Evolutionary conservation across 345 rosid species (phyloP), one percentile per base, ranked within the genome.

Genomic region (Lenwebbia sp.): DNA sequence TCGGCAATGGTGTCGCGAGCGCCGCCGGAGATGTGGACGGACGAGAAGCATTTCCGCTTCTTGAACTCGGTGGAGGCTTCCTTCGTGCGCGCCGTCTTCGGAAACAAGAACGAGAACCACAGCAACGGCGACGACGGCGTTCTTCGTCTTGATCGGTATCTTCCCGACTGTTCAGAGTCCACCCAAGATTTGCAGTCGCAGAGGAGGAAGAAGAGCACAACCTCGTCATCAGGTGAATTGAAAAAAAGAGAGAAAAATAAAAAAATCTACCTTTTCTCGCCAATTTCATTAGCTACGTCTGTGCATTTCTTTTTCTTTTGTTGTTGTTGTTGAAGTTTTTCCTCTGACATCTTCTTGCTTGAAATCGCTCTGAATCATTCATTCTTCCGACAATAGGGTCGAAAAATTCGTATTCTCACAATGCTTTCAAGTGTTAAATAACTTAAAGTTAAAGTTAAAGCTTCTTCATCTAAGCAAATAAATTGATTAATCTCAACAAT

Each of bases 111-210:
- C 83, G 52, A 54, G 49, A 25, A 56, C 50, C 12, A 13, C 70
- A 17, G 28, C 82, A 86, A 83, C 25, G 65, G 62, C 49, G 54
- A 5, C 26, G 49, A 22, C 82, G 88, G 85, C 60, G 23, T 3
- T 41, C 91, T 88, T 55, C 91, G 89, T 23, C 93, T 93, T 28
- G 90, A 93, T 82, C 92, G 95, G 52, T 82, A 90, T 88, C 41
- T 93, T 84, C 93, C 93, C 6, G 93, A 91, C 78, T 87, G 88
- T 57, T 90, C 88, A 10, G 94, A 93, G 65, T 93, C 93, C 21
- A 91, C 94, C 55, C 84, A 82, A 12, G 94, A 93, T 87, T 90
- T 88, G 33, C 62, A 47, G 85, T 51, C 57, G 58, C 82, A 44
- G 49, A 8, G 51, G 22, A 56, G 55, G 87, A 86, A 82, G 84